Percentiles rank a stretch among this genome's conserved stretches.
phyloP scores from a whole-genome alignment of 176 grass and related monocot genomes.

The sorghum (Sorghum bicolor) region DNA sequence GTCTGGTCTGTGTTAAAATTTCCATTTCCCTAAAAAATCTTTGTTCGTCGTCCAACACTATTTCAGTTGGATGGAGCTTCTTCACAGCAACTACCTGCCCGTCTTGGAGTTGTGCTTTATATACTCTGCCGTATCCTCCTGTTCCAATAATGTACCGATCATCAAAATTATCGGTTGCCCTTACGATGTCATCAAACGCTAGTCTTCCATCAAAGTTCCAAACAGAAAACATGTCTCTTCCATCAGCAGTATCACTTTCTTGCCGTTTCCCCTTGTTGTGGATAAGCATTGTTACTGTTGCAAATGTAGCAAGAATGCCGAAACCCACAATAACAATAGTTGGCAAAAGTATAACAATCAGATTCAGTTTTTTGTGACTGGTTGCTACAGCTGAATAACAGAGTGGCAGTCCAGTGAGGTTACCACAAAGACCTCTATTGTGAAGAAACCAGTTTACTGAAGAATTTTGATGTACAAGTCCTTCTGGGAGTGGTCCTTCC shows the following conservation, averaged over 20 bases:
- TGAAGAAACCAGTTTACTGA: too few species aligned
- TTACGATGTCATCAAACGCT: conserved; percentile 16
- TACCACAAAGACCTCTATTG: too few species aligned
- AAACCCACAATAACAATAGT: too few species aligned
- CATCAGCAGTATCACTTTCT: background rate
- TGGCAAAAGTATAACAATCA: too few species aligned
- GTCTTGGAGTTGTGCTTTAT: conserved; percentile 4
- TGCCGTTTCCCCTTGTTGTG: background rate
- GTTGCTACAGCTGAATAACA: too few species aligned
- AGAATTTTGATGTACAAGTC: too few species aligned
- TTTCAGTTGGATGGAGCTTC: background rate
- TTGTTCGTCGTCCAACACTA: background rate
- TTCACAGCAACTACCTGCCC: background rate
- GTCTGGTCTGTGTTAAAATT: background rate
- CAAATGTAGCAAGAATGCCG: too few species aligned
- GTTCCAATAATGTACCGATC: background rate
- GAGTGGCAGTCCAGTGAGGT: too few species aligned
- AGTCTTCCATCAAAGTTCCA: conserved; percentile 29
- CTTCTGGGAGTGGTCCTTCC: too few species aligned
- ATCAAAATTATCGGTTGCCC: conserved; percentile 16
- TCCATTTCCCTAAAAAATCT: background rate
- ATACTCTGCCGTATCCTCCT: conserved; percentile 8
- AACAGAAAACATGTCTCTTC: background rate
- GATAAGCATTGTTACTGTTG: background rate
- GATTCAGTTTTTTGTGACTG: too few species aligned